Evolutionary conservation across 352 stramenopile species (phyloP).

Genomic region (Elongisporangium anandrum): DNA sequence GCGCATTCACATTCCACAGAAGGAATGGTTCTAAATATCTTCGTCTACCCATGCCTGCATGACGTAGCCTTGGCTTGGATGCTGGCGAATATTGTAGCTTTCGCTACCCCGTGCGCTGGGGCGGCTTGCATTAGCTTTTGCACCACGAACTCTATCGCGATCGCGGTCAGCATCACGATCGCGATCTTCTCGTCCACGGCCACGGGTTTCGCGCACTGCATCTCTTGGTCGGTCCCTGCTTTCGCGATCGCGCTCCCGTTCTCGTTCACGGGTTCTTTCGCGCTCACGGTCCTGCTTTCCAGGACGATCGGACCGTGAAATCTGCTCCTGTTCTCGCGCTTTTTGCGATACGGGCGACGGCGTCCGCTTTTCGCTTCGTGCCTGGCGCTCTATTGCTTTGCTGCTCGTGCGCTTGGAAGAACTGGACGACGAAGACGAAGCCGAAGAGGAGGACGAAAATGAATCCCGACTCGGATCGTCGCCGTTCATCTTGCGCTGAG

Average conservation of each 20-base stretch:
- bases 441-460: slow-evolving; percentile 14
- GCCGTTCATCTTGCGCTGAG: neutral
- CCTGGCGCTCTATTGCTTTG: slow-evolving; percentile 1
- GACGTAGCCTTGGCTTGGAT: slow-evolving; percentile 39
- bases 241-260: slow-evolving; percentile 9
- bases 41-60: slow-evolving; percentile 73
- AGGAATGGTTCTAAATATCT: slow-evolving; percentile 16
- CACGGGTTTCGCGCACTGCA: slow-evolving; percentile 3
- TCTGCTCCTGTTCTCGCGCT: slow-evolving; percentile 1
- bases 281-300: slow-evolving; percentile 14
- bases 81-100: slow-evolving; percentile 10
- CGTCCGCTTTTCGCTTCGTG: slow-evolving; percentile 10
- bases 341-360: neutral
- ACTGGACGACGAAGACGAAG: slow-evolving; percentile 9
- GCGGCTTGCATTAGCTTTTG: slow-evolving; percentile 10
- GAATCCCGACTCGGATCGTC: slow-evolving; percentile 14
- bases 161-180: slow-evolving; percentile 12
- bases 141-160: slow-evolving; percentile 1
- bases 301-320: slow-evolving; percentile 8
- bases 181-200: slow-evolving; percentile 15
- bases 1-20: neutral
- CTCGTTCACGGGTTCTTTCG: slow-evolving; percentile 15
- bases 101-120: slow-evolving; percentile 6
- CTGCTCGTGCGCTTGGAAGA: slow-evolving; percentile 5
- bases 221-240: slow-evolving; percentile 9